Evolutionary conservation across 768 basidiomycete genomes (phyloP), one percentile per base, ranked within the genome.

Genomic region (Hemileccinum impolitum): DNA sequence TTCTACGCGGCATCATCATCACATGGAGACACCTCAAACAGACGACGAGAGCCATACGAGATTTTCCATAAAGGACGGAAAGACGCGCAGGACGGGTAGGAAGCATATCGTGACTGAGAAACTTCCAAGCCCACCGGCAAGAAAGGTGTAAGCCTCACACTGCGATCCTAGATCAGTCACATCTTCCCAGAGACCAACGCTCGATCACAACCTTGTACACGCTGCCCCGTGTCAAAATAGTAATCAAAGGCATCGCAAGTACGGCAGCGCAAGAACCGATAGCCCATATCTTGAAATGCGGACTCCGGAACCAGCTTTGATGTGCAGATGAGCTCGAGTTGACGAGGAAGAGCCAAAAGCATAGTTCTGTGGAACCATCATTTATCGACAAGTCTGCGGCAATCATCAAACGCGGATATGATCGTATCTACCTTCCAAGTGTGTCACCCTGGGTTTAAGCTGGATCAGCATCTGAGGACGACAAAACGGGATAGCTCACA

Each of bases 341-440:
- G 42, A 91, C 72, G 32, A 93, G 78, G 70, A 89, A 93, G 12
- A 91, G 69, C 90, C 90, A 92, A 64, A 93, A 93, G 58, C 87
- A 92, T 0, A 92, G 73, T 57, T 93, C 90, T 90, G 49, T 8
- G 18, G 28, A 35, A 10, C 11, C 7, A n/a, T 32, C 8, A 21
- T 41, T 23, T 37, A 46, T 36, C 17, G 43, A 43, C 51, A 36
- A 48, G 43, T 43, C 1, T 1, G 32, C 11, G 21, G 11, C n/a
- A 26, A 41, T 18, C 23, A 23, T 23, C 23, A 9, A 8, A 4
- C n/a, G 9, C 11, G 19, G 14, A 12, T 14, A 40, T 37, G 30
- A 15, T 5, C 21, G 43, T 9, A 30, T 21, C 17, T 51, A 86
- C 87, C 87, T 81, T 90, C 87, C 56, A 90, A 65, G 66, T 90